A percentile compares a stretch with the other conserved stretches of the same genome.
These are phyloP conservation scores for Periconia macrospinosa DNA, from an alignment of 2,329 filamentous ascomycete genomes.

Conservation along the genomic window DNA sequence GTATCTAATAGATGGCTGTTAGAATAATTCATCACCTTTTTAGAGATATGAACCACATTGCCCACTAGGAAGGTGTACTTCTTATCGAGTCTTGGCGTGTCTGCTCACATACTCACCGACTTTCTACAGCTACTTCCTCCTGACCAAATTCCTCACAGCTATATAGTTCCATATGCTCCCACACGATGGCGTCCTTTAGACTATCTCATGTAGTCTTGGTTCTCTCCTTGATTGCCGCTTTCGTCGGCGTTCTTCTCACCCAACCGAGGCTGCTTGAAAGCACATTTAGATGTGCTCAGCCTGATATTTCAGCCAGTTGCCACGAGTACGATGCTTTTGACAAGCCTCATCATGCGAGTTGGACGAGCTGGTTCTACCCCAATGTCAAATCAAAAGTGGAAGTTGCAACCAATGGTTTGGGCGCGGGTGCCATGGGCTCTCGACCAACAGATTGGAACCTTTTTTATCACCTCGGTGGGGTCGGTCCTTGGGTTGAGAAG, in stretches of 20 bases:
- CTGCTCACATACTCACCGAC: constrained; percentile 5
- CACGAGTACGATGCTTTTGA: constrained; percentile 26
- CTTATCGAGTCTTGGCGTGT: neutral
- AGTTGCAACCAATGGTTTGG: constrained; percentile 4
- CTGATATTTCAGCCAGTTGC: constrained; percentile 12
- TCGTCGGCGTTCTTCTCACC: neutral
- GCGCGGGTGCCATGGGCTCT: constrained; percentile 29
- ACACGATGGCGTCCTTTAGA: neutral
- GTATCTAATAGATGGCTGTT: too few relatives aligned
- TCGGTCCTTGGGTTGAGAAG: constrained; percentile 59
- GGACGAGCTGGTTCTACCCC: constrained; percentile 40
- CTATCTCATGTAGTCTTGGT: neutral
- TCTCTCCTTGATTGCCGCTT: neutral
- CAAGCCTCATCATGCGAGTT: constrained; percentile 38
- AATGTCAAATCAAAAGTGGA: constrained; percentile 15
- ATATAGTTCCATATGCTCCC: neutral
- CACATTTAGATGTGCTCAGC: neutral
- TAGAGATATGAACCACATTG: too few relatives aligned
- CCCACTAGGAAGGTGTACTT: neutral
- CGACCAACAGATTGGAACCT: constrained; percentile 52
- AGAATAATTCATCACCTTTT: too few relatives aligned
- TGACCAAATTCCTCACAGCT: neutral
- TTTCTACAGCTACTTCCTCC: neutral
- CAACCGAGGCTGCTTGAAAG: neutral
- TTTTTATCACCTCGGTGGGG: constrained; percentile 57